Percentiles rank a stretch among this genome's conserved stretches.
phyloP scores from a whole-genome alignment of 257 asterid genomes.

The Cinchona pubescens region DNA sequence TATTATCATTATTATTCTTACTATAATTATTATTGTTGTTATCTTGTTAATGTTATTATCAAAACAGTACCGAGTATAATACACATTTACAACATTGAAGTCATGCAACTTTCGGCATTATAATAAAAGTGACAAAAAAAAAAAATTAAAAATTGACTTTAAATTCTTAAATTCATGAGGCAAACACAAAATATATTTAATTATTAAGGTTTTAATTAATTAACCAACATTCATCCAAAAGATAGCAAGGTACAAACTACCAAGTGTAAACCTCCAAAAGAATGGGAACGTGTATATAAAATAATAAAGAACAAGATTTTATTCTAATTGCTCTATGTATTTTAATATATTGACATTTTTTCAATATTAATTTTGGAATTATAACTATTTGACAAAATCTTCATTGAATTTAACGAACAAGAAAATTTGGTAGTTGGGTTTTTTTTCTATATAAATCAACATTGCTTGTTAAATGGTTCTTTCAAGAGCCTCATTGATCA shows the following conservation, averaged over 20 bases:
- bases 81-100: too few relatives aligned
- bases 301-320: neutral
- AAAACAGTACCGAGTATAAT: too few relatives aligned
- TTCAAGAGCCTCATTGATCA: conserved; percentile 46
- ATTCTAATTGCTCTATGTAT: conserved; percentile 17
- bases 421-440: conserved; percentile 9
- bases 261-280: neutral
- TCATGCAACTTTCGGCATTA: too few relatives aligned
- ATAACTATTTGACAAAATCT: conserved; percentile 3
- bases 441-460: conserved; percentile 27
- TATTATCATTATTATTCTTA: too few relatives aligned
- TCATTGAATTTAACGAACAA: conserved; percentile 8
- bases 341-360: neutral
- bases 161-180: too few relatives aligned
- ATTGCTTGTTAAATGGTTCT: conserved; percentile 47
- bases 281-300: conserved; percentile 4
- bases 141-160: too few relatives aligned
- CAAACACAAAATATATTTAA: too few relatives aligned
- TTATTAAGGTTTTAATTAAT: too few relatives aligned
- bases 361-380: neutral
- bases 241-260: conserved; percentile 6
- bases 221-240: too few relatives aligned
- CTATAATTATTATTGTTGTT: too few relatives aligned
- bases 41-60: too few relatives aligned
- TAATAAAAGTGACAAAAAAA: too few relatives aligned